phyloP scores from a whole-genome alignment of 2,329 filamentous ascomycete genomes.

The Fusarium coicis region DNA sequence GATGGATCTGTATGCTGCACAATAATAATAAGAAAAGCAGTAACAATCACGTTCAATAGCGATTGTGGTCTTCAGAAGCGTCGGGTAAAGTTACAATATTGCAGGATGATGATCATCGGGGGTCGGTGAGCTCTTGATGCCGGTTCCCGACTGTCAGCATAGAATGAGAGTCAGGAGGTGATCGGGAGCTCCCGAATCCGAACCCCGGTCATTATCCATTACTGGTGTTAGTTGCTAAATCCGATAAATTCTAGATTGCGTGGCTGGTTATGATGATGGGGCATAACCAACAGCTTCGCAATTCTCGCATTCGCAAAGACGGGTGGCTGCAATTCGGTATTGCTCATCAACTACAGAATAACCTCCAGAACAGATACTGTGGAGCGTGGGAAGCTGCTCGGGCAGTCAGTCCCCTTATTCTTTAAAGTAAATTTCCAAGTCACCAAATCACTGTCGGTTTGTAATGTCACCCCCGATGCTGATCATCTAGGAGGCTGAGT shows the following conservation, averaged over 20 bases:
- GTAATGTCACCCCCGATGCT: neutral
- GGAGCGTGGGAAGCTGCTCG: neutral
- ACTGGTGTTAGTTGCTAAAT: neutral
- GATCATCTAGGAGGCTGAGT: neutral
- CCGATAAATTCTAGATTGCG: neutral
- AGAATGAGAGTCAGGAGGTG: neutral
- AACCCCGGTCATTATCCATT: conserved; percentile 15
- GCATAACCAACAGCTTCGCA: neutral
- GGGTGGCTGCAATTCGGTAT: neutral
- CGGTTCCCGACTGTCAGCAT: conserved; percentile 12
- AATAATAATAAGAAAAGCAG: conserved; percentile 5
- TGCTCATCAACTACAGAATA: neutral
- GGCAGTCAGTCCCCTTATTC: neutral
- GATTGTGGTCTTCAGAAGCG: neutral
- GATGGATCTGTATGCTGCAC: neutral
- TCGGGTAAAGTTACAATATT: neutral
- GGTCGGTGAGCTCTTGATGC: conserved; percentile 5
- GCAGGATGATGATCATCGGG: neutral
- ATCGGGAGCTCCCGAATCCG: conserved; percentile 10
- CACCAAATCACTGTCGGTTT: neutral
- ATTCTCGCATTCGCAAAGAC: neutral
- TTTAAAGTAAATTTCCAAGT: neutral
- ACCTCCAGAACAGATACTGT: neutral
- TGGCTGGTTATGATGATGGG: neutral
- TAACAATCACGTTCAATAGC: neutral